Base-by-base conservation (phyloP, 2,329 filamentous ascomycete species). In the Harringtonia lauricola region DNA sequence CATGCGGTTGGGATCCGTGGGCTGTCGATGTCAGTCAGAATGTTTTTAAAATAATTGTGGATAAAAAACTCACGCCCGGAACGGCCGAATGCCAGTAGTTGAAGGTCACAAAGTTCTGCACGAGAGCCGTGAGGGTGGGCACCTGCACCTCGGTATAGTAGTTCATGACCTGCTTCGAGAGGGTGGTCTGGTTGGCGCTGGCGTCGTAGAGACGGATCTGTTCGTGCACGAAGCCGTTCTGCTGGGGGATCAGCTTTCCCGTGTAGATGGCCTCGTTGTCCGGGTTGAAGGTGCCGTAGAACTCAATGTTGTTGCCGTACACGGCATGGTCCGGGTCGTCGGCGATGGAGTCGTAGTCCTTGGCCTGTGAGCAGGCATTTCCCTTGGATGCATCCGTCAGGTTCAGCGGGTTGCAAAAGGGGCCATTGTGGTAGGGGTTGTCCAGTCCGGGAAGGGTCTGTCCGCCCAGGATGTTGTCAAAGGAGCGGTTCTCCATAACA, bases 31-130 rank as follows among this genome's bases (percentile, higher is more conserved):
- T n/a, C n/a, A n/a, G n/a, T n/a, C n/a, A n/a, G n/a, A n/a, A n/a
- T n/a, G n/a, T n/a, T n/a, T 8, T 39, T 26, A 8, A 21, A 15
- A 18, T 30, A 9, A 15, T 21, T 26, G 26, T 31, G 24, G 17
- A n/a, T 8, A 14, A 10, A 15, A 35, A 18, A 61, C 62, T 54
- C 55, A 66, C 63, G 6, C 65, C 64, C 2, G 63, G 61, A 17
- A 65, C 51, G 43, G 60, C 61, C 31, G 62, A 64, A 53, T 64
- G 60, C 65, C 65, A 68, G 54, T 64, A 57, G 57, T 68, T 66
- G 43, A 68, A 67, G 12, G 61, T 63, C 14, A 63, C 54, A 48
- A 60, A 68, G 51, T 68, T 64, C 33, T 67, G 54, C 14, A 62
- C 62, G 37, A 68, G 49, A 6, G 55, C 40, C 13, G 62, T 63